Percentiles rank a stretch among this genome's conserved stretches.
phyloP scores from a whole-genome alignment of 768 basidiomycete genomes.

The Rhizopogon sp. region DNA sequence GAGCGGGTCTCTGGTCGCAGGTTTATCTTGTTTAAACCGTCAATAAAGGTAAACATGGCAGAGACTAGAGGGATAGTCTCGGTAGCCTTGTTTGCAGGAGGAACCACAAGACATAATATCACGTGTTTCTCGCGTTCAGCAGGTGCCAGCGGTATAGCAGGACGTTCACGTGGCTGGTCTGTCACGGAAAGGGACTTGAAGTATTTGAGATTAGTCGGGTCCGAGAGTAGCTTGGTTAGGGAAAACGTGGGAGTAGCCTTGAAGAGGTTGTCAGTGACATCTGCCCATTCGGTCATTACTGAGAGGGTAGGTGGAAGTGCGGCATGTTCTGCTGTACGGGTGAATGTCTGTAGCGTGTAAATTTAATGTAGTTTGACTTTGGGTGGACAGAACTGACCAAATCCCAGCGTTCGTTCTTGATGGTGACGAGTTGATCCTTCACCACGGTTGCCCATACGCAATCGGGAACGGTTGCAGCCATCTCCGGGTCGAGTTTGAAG shows the following conservation, averaged over 20 bases:
- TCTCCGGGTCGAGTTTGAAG: slow-evolving; percentile 56
- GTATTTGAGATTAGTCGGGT: slow-evolving; percentile 63
- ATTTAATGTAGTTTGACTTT: slow-evolving; percentile 1
- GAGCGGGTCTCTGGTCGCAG: slow-evolving; percentile 78
- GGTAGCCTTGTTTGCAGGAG: slow-evolving; percentile 40
- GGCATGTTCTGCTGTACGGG: slow-evolving; percentile 66
- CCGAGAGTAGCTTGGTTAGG: slow-evolving; percentile 53
- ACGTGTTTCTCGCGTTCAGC: slow-evolving; percentile 66
- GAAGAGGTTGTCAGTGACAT: slow-evolving; percentile 74
- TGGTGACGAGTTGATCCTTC: slow-evolving; percentile 69
- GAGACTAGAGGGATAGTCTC: slow-evolving; percentile 58
- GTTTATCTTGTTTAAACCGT: slow-evolving; percentile 51
- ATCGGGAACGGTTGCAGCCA: slow-evolving; percentile 41
- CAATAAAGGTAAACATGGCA: slow-evolving; percentile 71
- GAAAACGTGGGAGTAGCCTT: slow-evolving; percentile 46
- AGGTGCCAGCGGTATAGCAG: slow-evolving; percentile 43
- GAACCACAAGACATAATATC: slow-evolving; percentile 59
- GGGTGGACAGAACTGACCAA: slow-evolving; percentile 49
- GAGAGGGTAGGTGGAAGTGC: slow-evolving; percentile 56
- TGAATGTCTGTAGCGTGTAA: slow-evolving; percentile 60
- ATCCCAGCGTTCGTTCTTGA: slow-evolving; percentile 80
- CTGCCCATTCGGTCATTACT: slow-evolving; percentile 87
- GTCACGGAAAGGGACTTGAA: slow-evolving; percentile 89
- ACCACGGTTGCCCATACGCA: slow-evolving; percentile 83
- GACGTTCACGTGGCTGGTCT: slow-evolving; percentile 78